phyloP scores from a whole-genome alignment of 1,284 basidiomycete genomes.

The Binderoboletus segoi region DNA sequence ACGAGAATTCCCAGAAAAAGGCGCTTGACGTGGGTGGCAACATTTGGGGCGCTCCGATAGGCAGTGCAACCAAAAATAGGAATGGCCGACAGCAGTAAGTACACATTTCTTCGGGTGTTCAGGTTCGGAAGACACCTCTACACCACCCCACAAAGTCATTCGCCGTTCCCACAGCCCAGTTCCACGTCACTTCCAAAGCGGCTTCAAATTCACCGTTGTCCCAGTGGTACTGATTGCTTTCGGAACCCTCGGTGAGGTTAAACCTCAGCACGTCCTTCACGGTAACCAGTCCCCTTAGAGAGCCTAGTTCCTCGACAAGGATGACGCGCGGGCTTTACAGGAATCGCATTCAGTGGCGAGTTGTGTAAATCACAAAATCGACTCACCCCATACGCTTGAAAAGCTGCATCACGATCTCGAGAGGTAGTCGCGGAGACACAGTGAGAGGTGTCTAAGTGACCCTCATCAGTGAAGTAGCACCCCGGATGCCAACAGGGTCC shows the following conservation, averaged over 20 bases:
- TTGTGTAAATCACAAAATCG: not conserved
- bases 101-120: not conserved
- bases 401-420: conserved; percentile 96
- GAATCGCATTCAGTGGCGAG: not conserved
- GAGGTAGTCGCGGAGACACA: conserved; percentile 88
- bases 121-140: conserved; percentile 21
- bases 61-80: not conserved
- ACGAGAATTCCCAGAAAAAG: no score
- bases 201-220: conserved; percentile 66
- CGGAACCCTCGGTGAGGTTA: conserved; percentile 60
- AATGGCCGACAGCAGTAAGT: not conserved
- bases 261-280: conserved; percentile 95
- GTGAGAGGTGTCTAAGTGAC: conserved; percentile 80
- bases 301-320: conserved; percentile 85
- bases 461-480: conserved; percentile 8
- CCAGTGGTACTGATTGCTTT: conserved; percentile 57
- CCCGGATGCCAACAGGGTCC: conserved; percentile 10
- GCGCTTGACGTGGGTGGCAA: no score
- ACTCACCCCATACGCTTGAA: conserved; percentile 95
- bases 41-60: no score
- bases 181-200: conserved; percentile 63
- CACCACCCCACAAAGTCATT: conserved; percentile 28
- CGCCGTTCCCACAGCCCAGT: conserved; percentile 40
- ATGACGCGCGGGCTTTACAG: conserved; percentile 84
- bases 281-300: conserved; percentile 85